Base-by-base conservation (phyloP, 148 eudicot genomes). In the Bassia scoparia region DNA sequence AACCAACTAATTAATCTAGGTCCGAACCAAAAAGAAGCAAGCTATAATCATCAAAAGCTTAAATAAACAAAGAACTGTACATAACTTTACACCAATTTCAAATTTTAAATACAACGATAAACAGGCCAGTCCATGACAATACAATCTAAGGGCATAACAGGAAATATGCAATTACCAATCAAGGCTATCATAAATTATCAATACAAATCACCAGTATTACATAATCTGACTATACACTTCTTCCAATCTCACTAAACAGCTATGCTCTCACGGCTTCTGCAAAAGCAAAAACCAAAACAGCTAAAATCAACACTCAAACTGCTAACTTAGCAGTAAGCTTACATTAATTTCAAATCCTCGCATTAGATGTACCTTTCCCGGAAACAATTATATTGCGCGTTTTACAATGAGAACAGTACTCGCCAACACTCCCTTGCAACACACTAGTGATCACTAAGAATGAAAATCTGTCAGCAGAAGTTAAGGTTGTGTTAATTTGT, bases 401-500 rank as follows among this genome's bases (percentile, higher is more conserved):
- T 81, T 92, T 92, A 74, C 97, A 96, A 71, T 96, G 82, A 85
- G 83, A 88, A 85, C 94, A 88, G 79, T 90, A 85, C 69, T 92
- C 96, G 48, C 97, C 84, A 37, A 92, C 97, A 81, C 99, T 96
- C 64, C 99, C 99, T 80, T 90, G 82, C 73, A 96, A 50, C 33
- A 96, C 96, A 87, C 99, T 76, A 43, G 27, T 23, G 61, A 38
- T 46, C 20, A 72, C 11, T 21, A 41, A 20, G 52, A 56, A 17
- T 26, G 65, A 46, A 66, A 76, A 50, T 13, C 46, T 5, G 7
- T 76, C 27, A 76, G 41, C 26, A 23, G 26, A 50, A 1, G 52
- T 55, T 29, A 33, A 35, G 24, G 49, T 30, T 34, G 33, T 52
- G 35, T 17, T 4, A 26, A 46, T 6, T 16, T 15, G 21, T 21